phyloP scores from a whole-genome alignment of 305 asterid genomes.

The Fraxinus latifolia region DNA sequence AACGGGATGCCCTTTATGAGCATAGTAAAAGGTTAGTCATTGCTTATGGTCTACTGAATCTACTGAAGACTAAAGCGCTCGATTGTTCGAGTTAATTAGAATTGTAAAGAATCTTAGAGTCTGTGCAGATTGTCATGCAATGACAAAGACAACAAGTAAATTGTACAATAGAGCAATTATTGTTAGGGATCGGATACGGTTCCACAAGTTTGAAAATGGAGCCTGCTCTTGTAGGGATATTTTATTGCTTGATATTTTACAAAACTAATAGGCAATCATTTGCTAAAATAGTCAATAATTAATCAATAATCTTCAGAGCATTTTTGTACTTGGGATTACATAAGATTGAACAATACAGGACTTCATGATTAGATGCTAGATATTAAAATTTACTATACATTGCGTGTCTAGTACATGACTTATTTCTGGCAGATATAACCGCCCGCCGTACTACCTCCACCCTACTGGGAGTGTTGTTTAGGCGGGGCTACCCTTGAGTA shows the following conservation, averaged over 20 bases:
- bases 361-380: neutral
- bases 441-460: neutral
- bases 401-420: neutral
- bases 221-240: constrained; percentile 28
- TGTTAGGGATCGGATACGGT: constrained; percentile 29
- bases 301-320: neutral
- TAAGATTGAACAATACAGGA: neutral
- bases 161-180: constrained; percentile 28
- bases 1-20: constrained; percentile 27
- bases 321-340: neutral
- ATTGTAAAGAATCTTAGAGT: constrained; percentile 29
- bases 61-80: constrained; percentile 24
- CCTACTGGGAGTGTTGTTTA: constrained; percentile 19
- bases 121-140: constrained; percentile 26
- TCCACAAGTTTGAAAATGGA: constrained; percentile 26
- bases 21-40: constrained; percentile 47
- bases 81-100: constrained; percentile 14
- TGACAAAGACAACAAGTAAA: constrained; percentile 25
- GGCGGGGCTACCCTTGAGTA: constrained; percentile 20
- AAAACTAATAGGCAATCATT: neutral
- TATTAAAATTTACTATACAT: neutral
- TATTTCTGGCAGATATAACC: neutral
- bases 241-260: neutral
- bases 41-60: constrained; percentile 25
- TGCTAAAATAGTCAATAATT: neutral